These are phyloP conservation scores for Massariosphaeria phaeospora DNA, from an alignment of 495 filamentous ascomycete species.

Conservation along the genomic window DNA sequence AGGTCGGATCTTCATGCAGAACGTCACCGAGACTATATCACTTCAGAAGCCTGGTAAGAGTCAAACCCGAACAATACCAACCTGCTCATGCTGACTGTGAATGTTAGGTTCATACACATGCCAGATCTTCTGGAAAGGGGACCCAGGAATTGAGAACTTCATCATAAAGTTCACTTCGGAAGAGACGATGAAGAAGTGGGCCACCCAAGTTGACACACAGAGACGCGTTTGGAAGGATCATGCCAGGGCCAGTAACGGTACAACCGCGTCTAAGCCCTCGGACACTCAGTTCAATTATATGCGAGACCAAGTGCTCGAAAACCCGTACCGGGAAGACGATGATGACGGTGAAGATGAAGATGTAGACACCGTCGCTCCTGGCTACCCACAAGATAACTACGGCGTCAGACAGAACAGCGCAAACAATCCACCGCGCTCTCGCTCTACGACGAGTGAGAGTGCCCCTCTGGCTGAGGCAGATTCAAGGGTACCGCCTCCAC, in stretches of 20 bases:
- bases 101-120: slow-evolving; percentile 72
- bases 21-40: slow-evolving; percentile 88
- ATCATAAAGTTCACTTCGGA: slow-evolving; percentile 88
- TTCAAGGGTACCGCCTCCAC: slow-evolving; percentile 55
- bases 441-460: slow-evolving; percentile 74
- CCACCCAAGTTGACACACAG: slow-evolving; percentile 56
- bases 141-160: slow-evolving; percentile 94
- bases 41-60: slow-evolving; percentile 72
- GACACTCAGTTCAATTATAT: slow-evolving; percentile 78
- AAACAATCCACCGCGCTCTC: slow-evolving; percentile 70
- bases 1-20: slow-evolving; percentile 98
- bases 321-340: slow-evolving; percentile 77
- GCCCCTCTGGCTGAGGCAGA: slow-evolving; percentile 45
- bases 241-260: slow-evolving; percentile 46
- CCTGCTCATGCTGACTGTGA: neutral
- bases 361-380: slow-evolving; percentile 39
- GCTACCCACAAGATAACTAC: slow-evolving; percentile 30
- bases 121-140: slow-evolving; percentile 98
- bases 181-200: slow-evolving; percentile 88
- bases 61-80: neutral
- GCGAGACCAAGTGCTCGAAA: slow-evolving; percentile 61
- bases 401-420: slow-evolving; percentile 55
- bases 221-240: slow-evolving; percentile 48
- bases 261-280: slow-evolving; percentile 53
- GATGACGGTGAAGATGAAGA: slow-evolving; percentile 53